Conservation (phyloP, 352 stramenopile genomes). For the Salisapilia sapeloensis region DNA sequence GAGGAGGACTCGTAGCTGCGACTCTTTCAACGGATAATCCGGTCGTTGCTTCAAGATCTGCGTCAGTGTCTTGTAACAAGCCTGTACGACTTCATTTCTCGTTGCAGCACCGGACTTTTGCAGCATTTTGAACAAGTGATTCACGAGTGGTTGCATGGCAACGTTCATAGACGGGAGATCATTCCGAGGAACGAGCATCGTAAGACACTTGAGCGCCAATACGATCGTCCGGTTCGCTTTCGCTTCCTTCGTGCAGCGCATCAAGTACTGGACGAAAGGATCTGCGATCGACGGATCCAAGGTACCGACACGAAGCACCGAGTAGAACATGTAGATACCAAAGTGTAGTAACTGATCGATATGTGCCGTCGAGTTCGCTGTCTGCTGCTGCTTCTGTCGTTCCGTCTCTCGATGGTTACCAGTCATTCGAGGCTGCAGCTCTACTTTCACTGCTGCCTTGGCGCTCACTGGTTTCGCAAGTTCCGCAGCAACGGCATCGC, state of each 20-base stretch:
- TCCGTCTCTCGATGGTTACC: conserved; percentile 60
- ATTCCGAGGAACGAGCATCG: conserved; percentile 71
- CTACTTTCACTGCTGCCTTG: conserved; percentile 27
- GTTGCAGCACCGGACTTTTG: conserved; percentile 80
- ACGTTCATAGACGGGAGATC: conserved; percentile 81
- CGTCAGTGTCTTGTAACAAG: conserved; percentile 88
- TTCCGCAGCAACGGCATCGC: conserved; percentile 29
- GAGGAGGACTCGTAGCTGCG: conserved; percentile 75
- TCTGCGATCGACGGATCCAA: conserved; percentile 52
- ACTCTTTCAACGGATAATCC: conserved; percentile 35
- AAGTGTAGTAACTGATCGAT: conserved; percentile 79
- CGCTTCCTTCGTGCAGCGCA: conserved; percentile 80
- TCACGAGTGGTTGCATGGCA: conserved; percentile 62
- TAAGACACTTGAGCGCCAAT: conserved; percentile 86
- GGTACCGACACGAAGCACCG: conserved; percentile 27
- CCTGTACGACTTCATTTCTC: conserved; percentile 91
- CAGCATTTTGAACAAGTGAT: conserved; percentile 87
- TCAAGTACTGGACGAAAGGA: conserved; percentile 84
- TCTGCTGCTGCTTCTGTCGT: conserved; percentile 24
- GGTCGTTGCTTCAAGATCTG: conserved; percentile 68
- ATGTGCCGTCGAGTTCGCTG: conserved; percentile 23
- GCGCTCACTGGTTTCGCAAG: conserved; percentile 38
- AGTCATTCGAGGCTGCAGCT: conserved; percentile 55
- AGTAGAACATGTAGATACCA: conserved; percentile 55
- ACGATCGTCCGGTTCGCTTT: conserved; percentile 86